Evolutionary conservation across 768 basidiomycete genomes (phyloP).

Genomic region (Trametes elegans): DNA sequence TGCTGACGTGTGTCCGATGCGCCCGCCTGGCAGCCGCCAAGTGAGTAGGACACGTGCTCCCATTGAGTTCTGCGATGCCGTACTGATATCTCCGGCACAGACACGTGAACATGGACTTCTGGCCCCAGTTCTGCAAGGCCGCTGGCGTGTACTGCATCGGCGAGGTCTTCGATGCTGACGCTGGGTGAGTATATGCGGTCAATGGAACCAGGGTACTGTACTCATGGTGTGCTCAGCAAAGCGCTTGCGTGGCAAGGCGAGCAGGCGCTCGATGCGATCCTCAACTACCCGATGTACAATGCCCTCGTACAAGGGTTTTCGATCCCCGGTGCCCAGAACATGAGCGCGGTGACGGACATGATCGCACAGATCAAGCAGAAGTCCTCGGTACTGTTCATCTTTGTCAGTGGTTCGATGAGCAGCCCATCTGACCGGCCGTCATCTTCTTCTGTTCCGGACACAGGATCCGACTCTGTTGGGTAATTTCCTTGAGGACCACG

Average conservation of each 20-base stretch:
- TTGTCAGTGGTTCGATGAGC: no score
- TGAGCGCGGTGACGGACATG: constrained; percentile 50
- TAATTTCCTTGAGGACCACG: constrained; percentile 81
- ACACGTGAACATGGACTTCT: constrained; percentile 74
- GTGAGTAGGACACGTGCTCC: constrained; percentile 23
- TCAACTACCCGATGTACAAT: constrained; percentile 70
- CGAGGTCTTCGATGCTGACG: constrained; percentile 63
- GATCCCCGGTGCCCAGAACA: constrained; percentile 69
- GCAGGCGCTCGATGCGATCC: constrained; percentile 60
- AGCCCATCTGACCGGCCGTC: background rate
- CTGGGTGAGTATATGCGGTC: constrained; percentile 38
- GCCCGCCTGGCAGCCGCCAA: constrained; percentile 29
- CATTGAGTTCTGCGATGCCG: background rate
- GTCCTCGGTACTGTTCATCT: constrained; percentile 40
- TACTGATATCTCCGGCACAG: constrained; percentile 25
- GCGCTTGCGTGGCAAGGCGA: constrained; percentile 62
- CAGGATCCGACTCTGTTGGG: constrained; percentile 49
- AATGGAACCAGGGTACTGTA: no score
- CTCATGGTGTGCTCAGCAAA: constrained; percentile 35
- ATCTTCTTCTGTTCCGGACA: background rate
- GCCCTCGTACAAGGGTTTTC: constrained; percentile 62
- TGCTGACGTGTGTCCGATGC: background rate
- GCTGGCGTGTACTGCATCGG: constrained; percentile 87
- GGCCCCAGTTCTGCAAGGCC: constrained; percentile 69
- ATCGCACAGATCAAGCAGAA: constrained; percentile 52